These are phyloP conservation scores for Tolypocladium pustulatum DNA, from an alignment of 2,329 filamentous ascomycete genomes.

Conservation along the genomic window DNA sequence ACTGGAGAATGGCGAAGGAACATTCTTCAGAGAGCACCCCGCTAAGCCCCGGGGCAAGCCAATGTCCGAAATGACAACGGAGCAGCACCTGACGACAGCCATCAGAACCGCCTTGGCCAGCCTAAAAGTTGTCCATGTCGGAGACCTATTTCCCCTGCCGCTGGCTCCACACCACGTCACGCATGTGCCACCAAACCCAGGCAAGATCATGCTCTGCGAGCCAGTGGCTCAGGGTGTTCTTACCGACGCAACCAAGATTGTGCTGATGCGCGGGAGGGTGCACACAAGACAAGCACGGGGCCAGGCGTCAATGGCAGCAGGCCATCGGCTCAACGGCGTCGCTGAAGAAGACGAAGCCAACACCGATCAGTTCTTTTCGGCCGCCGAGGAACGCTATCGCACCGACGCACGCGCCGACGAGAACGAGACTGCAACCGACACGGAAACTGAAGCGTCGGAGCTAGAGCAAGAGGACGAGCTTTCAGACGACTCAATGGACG, in stretches of 20 bases:
- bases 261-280: conserved; percentile 57
- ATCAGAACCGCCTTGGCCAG: conserved; percentile 65
- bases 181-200: conserved; percentile 72
- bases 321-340: conserved; percentile 42
- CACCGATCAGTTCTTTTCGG: conserved; percentile 88
- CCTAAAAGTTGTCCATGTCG: conserved; percentile 69
- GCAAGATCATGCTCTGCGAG: conserved; percentile 85
- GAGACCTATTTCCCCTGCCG: conserved; percentile 68
- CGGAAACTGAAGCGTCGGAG: conserved; percentile 51
- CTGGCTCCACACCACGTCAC: conserved; percentile 79
- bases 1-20: conserved; percentile 73
- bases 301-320: conserved; percentile 32
- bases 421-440: conserved; percentile 49
- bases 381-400: conserved; percentile 66
- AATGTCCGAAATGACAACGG: conserved; percentile 27
- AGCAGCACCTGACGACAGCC: conserved; percentile 51
- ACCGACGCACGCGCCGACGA: conserved; percentile 49
- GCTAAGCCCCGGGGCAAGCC: conserved; percentile 25
- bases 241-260: conserved; percentile 67
- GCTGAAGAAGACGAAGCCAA: conserved; percentile 64
- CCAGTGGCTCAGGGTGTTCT: conserved; percentile 84
- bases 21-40: conserved; percentile 61
- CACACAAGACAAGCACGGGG: conserved; percentile 42
- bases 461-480: conserved; percentile 60
- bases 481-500: conserved; percentile 85